Evolutionary conservation across 83 land plant genomes (phyloP).

Genomic region (Picea abies): DNA sequence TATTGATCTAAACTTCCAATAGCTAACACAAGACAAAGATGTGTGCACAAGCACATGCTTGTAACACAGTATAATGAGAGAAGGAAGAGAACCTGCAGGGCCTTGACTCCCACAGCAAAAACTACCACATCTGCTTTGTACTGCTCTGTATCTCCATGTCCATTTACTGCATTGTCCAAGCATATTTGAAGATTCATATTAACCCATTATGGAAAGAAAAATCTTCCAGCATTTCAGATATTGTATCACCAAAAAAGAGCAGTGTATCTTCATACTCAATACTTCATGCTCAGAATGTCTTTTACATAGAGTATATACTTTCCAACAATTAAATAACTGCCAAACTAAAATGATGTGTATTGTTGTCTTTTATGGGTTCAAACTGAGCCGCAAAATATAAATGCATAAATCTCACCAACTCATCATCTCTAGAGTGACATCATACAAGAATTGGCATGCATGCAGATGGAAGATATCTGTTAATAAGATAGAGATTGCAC

Average conservation of each 20-base stretch:
- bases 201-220: slow-evolving; percentile 1
- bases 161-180: slow-evolving; percentile 28
- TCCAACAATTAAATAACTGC: not conserved
- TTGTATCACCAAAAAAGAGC: not conserved
- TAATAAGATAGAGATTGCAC: not conserved
- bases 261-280: not conserved
- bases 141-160: slow-evolving; percentile 25
- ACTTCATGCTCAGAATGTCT: not conserved
- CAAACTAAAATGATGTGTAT: not conserved
- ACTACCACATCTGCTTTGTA: slow-evolving; percentile 43
- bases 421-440: no score
- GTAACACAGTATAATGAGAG: not conserved
- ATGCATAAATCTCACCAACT: no score
- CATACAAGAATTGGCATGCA: no score
- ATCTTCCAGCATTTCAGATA: slow-evolving; percentile 1
- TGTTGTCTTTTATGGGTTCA: not conserved
- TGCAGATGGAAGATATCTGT: not conserved
- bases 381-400: no score
- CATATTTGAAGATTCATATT: slow-evolving; percentile 1
- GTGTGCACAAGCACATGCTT: not conserved
- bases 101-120: slow-evolving; percentile 53
- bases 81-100: slow-evolving; percentile 38
- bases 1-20: not conserved
- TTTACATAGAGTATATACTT: not conserved
- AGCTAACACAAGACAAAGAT: not conserved